These are phyloP conservation scores for Penicillium sp. DNA, from an alignment of 2,329 filamentous ascomycete species.

Conservation along the genomic window DNA sequence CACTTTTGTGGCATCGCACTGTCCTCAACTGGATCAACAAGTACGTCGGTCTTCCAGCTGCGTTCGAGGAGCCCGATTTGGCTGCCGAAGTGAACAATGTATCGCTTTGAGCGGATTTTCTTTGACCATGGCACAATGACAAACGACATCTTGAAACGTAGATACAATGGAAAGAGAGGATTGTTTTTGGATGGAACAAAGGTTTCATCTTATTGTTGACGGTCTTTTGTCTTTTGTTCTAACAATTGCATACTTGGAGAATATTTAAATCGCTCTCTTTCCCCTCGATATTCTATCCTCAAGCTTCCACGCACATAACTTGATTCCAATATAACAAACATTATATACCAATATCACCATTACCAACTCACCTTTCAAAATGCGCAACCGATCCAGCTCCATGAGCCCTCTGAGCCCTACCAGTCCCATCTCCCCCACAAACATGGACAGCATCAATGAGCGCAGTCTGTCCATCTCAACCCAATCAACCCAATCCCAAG, in stretches of 20 bases:
- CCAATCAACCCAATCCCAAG: not conserved
- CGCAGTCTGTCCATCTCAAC: constrained; percentile 2
- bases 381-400: not conserved
- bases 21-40: constrained; percentile 76
- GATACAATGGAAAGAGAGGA: not conserved
- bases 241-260: constrained; percentile 6
- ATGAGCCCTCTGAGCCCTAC: not conserved
- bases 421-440: not conserved
- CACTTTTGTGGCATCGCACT: constrained; percentile 83
- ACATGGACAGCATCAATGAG: not conserved
- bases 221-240: constrained; percentile 5
- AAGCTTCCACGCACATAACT: not conserved
- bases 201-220: constrained; percentile 14
- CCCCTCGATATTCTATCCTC: not conserved
- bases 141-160: constrained; percentile 2
- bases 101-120: constrained; percentile 14
- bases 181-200: constrained; percentile 8
- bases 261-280: constrained; percentile 8
- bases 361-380: not conserved
- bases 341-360: not conserved
- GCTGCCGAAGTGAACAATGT: constrained; percentile 20
- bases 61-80: constrained; percentile 35
- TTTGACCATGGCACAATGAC: not conserved
- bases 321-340: not conserved
- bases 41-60: constrained; percentile 55